Evolutionary conservation across 108 stramenopile species (phyloP).

Genomic region (Skeletonema menzelii): DNA sequence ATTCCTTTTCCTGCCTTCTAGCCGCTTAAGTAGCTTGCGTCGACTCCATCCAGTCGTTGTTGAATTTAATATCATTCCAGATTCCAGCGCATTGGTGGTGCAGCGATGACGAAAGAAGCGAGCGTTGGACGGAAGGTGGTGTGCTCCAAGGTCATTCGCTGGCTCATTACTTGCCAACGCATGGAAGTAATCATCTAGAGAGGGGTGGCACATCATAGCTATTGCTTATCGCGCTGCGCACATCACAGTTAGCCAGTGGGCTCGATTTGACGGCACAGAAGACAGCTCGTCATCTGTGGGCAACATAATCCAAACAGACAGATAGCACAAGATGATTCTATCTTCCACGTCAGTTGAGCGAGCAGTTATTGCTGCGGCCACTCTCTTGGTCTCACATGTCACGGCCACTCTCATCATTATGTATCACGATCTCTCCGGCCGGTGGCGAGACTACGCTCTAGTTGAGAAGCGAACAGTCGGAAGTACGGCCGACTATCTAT

Average conservation of each 20-base stretch:
- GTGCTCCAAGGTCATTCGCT: no score
- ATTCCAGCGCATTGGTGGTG: no score
- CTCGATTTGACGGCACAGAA: background rate
- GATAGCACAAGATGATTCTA: background rate
- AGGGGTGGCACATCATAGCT: no score
- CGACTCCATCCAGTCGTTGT: background rate
- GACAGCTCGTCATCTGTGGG: background rate
- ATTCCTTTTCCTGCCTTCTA: background rate
- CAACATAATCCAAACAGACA: background rate
- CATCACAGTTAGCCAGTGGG: no score
- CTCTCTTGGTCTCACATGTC: conserved; percentile 16
- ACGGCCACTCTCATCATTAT: conserved; percentile 19
- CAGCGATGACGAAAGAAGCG: no score
- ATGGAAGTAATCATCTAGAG: no score
- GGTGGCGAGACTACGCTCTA: conserved; percentile 20
- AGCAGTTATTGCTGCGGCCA: conserved; percentile 13
- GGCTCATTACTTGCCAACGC: no score
- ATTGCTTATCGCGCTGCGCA: no score
- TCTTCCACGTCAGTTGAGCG: background rate
- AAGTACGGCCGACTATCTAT: conserved; percentile 16
- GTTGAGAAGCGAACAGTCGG: conserved; percentile 9
- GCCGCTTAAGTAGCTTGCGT: no score
- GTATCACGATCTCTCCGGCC: conserved; percentile 25
- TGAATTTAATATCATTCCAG: no score
- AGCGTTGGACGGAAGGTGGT: no score